phyloP scores from a whole-genome alignment of 2,329 filamentous ascomycete genomes.

The Coniochaeta prunicola region DNA sequence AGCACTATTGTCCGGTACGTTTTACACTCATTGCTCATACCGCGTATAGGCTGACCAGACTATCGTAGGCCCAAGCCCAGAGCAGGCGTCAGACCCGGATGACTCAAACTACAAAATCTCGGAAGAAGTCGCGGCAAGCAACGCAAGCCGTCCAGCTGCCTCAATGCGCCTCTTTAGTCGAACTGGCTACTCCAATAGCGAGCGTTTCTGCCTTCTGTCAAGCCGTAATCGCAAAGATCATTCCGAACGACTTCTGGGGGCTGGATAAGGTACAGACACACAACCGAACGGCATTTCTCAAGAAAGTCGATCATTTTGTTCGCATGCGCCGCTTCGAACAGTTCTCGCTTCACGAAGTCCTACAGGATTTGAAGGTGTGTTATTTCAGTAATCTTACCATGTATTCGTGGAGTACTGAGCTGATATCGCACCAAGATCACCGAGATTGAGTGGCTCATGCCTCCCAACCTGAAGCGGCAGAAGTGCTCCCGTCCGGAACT shows the following conservation, averaged over 20 bases:
- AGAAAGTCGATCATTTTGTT: constrained; percentile 71
- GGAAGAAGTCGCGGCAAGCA: constrained; percentile 12
- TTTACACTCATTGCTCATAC: background rate
- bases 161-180: constrained; percentile 46
- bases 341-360: constrained; percentile 69
- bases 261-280: constrained; percentile 37
- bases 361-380: constrained; percentile 66
- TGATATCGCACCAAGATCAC: constrained; percentile 46
- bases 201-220: constrained; percentile 83
- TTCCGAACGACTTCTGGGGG: constrained; percentile 74
- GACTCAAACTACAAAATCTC: constrained; percentile 3
- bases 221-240: constrained; percentile 61
- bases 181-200: constrained; percentile 58
- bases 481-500: constrained; percentile 67
- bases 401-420: constrained; percentile 1
- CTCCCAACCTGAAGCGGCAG: constrained; percentile 34
- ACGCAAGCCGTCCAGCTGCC: constrained; percentile 21
- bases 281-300: constrained; percentile 58
- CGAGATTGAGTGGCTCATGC: constrained; percentile 65
- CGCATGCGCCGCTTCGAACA: constrained; percentile 73
- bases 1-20: constrained; percentile 69
- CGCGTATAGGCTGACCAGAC: background rate
- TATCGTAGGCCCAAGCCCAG: background rate
- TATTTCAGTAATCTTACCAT: constrained; percentile 1
- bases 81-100: background rate